A percentile compares a stretch with the other conserved stretches of the same genome.
Evolutionary conservation across 2,329 filamentous ascomycete genomes (phyloP).

Genomic region (Pseudogymnoascus verrucosus): DNA sequence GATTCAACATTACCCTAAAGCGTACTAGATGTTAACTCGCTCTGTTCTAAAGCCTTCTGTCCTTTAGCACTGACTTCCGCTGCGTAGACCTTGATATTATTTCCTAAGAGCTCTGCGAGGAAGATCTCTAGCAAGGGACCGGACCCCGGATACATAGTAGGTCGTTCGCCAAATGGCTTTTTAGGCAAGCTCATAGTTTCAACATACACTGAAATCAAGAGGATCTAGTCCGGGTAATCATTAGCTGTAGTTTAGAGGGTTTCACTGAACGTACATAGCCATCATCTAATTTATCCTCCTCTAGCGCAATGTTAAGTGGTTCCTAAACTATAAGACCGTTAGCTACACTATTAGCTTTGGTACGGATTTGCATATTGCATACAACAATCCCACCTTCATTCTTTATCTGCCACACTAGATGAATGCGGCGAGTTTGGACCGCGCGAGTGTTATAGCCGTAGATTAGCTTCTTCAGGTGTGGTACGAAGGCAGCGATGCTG

Average conservation of each 20-base stretch:
- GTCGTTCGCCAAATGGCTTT: not conserved
- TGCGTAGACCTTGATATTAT: not conserved
- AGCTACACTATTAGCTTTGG: conserved; percentile 10
- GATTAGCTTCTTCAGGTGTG: conserved; percentile 31
- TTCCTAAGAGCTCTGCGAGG: not conserved
- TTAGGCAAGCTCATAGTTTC: not conserved
- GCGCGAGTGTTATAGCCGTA: conserved; percentile 28
- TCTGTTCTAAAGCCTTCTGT: not conserved
- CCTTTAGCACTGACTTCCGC: not conserved
- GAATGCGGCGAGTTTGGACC: conserved; percentile 23
- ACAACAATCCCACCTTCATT: not conserved
- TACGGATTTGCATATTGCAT: not conserved
- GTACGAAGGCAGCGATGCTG: conserved; percentile 28
- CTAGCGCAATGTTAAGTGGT: not conserved
- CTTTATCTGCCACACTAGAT: conserved; percentile 30
- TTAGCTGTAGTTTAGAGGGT: not conserved
- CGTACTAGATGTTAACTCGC: not conserved
- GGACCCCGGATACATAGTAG: not conserved
- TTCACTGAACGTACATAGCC: not conserved
- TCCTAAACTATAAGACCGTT: not conserved
- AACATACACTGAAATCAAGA: not conserved
- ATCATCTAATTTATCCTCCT: not conserved
- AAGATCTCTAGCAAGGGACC: not conserved
- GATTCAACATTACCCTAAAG: not conserved
- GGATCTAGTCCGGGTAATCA: not conserved